Conservation (phyloP, 2,329 filamentous ascomycete genomes). For the Fusarium cicatricum region DNA sequence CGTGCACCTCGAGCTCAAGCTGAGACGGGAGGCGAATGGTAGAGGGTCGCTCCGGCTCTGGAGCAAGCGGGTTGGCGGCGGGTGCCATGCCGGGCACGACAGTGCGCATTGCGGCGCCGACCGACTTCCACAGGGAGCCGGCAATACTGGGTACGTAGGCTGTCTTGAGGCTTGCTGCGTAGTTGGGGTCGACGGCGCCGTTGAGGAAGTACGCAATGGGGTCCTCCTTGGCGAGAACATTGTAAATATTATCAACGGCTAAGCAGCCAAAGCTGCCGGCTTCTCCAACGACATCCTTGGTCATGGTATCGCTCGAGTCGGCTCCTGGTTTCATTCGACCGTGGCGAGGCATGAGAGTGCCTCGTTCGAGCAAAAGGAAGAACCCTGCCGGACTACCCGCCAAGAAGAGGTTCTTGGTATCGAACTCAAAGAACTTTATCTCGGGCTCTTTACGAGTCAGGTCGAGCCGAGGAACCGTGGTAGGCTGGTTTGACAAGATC, state of each 20-base stretch:
- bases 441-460: slow-evolving; percentile 51
- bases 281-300: slow-evolving; percentile 74
- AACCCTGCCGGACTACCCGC: slow-evolving; percentile 92
- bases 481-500: slow-evolving; percentile 89
- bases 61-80: slow-evolving; percentile 40
- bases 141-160: slow-evolving; percentile 81
- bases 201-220: slow-evolving; percentile 93
- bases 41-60: slow-evolving; percentile 47
- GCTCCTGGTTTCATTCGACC: slow-evolving; percentile 79
- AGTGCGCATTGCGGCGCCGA: slow-evolving; percentile 69
- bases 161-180: slow-evolving; percentile 77
- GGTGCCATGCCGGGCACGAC: slow-evolving; percentile 64
- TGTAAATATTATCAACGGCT: slow-evolving; percentile 96
- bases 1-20: slow-evolving; percentile 93
- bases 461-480: slow-evolving; percentile 64
- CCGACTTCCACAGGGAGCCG: slow-evolving; percentile 69
- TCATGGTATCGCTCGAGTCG: slow-evolving; percentile 66
- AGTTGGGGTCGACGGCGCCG: slow-evolving; percentile 83
- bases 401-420: slow-evolving; percentile 88
- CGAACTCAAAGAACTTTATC: slow-evolving; percentile 82
- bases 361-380: slow-evolving; percentile 86
- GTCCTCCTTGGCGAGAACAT: slow-evolving; percentile 76
- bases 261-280: slow-evolving; percentile 86
- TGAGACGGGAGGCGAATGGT: slow-evolving; percentile 65
- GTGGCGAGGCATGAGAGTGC: slow-evolving; percentile 75